phyloP scores from a whole-genome alignment of 768 basidiomycete species.

The Sistotremastrum niveocremeum region DNA sequence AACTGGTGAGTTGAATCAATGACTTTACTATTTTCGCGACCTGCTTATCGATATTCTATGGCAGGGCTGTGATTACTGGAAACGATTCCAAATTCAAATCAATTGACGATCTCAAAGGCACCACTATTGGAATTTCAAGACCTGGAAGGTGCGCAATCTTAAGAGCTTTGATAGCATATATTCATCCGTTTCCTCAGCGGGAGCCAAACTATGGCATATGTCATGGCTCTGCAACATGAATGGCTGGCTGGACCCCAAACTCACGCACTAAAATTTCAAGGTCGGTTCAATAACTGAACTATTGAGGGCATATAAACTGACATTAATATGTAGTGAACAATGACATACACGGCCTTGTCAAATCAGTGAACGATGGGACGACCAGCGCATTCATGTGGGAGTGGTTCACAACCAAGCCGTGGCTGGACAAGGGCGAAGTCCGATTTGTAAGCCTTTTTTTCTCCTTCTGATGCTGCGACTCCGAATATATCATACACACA shows the following conservation, averaged over 20 bases:
- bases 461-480: slow-evolving; percentile 9
- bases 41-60: neutral
- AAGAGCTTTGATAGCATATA: no score
- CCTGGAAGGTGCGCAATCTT: slow-evolving; percentile 49
- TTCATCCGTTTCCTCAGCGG: slow-evolving; percentile 32
- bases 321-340: slow-evolving; percentile 44
- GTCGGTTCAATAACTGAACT: slow-evolving; percentile 23
- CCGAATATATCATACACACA: slow-evolving; percentile 13
- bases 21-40: neutral
- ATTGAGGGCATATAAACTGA: neutral
- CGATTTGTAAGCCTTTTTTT: slow-evolving; percentile 53
- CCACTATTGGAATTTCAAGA: slow-evolving; percentile 81
- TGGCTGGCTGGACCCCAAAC: slow-evolving; percentile 41
- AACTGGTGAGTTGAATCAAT: slow-evolving; percentile 48
- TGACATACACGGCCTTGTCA: slow-evolving; percentile 66
- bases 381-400: slow-evolving; percentile 95
- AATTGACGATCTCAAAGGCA: slow-evolving; percentile 64
- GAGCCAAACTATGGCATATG: slow-evolving; percentile 90
- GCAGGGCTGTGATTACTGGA: slow-evolving; percentile 88
- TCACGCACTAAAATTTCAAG: slow-evolving; percentile 48
- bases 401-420: slow-evolving; percentile 83
- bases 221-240: slow-evolving; percentile 80
- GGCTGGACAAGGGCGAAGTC: slow-evolving; percentile 61
- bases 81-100: slow-evolving; percentile 53
- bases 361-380: slow-evolving; percentile 77